A percentile compares a stretch with the other conserved stretches of the same genome.
phyloP scores from a whole-genome alignment of 805 yeast species.

The Barnettozyma salicaria region DNA sequence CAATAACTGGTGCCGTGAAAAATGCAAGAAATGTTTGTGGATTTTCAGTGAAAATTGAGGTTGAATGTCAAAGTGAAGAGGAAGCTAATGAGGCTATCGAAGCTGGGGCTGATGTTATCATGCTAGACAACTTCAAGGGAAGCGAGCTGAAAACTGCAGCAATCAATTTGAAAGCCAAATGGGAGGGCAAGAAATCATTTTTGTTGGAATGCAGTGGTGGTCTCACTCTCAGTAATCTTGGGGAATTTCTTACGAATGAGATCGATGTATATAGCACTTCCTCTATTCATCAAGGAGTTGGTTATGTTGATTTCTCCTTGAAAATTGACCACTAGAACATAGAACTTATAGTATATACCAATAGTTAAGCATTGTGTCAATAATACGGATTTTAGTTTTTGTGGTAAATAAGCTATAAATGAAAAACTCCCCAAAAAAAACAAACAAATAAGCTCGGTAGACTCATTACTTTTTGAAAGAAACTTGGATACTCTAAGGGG shows the following conservation, averaged over 20 bases:
- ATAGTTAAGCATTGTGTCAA: too few species aligned
- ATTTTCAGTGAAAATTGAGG: slow-evolving; percentile 85
- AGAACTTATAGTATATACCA: neutral
- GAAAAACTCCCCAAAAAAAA: neutral
- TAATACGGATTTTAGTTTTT: too few species aligned
- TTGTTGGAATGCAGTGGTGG: slow-evolving; percentile 93
- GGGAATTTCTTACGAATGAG: slow-evolving; percentile 61
- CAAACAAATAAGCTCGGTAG: neutral
- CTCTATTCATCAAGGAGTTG: slow-evolving; percentile 87
- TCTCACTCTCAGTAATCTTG: slow-evolving; percentile 61
- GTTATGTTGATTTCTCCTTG: slow-evolving; percentile 76
- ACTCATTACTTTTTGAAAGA: too few species aligned
- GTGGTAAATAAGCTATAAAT: too few species aligned
- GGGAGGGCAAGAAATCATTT: slow-evolving; percentile 45
- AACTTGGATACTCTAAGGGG: too few species aligned
- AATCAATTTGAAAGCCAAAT: slow-evolving; percentile 47
- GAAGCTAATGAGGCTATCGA: slow-evolving; percentile 90
- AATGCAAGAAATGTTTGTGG: slow-evolving; percentile 81
- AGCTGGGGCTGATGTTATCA: slow-evolving; percentile 93
- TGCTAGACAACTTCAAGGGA: slow-evolving; percentile 85
- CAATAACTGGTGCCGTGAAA: slow-evolving; percentile 76
- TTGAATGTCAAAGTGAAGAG: slow-evolving; percentile 76
- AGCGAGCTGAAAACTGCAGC: slow-evolving; percentile 63
- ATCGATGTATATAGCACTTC: slow-evolving; percentile 90
- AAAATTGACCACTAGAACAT: slow-evolving; percentile 47